A percentile compares a stretch with the other conserved stretches of the same genome.
phyloP scores from a whole-genome alignment of 2,329 filamentous ascomycete species.

The Pestalotiopsis sp. region DNA sequence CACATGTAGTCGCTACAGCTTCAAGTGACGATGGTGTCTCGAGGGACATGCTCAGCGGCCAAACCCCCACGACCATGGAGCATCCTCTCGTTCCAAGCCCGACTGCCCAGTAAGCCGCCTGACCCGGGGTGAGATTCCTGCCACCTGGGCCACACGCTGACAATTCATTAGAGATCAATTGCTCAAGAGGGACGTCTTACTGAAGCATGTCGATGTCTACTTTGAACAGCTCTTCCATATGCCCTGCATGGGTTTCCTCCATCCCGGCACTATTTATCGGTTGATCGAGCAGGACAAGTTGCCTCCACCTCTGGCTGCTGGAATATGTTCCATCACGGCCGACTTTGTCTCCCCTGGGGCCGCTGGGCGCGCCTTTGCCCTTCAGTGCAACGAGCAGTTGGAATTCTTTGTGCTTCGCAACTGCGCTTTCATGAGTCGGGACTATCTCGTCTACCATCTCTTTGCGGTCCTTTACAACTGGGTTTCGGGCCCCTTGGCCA shows the following conservation, averaged over 20 bases:
- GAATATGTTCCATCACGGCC: slow-evolving; percentile 40
- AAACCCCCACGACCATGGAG: slow-evolving; percentile 6
- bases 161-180: slow-evolving; percentile 30
- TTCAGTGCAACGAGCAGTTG: slow-evolving; percentile 40
- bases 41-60: not conserved
- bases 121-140: not conserved
- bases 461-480: slow-evolving; percentile 16
- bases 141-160: not conserved
- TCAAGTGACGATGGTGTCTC: not conserved
- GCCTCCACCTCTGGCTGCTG: slow-evolving; percentile 37
- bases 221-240: slow-evolving; percentile 40
- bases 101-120: slow-evolving; percentile 24
- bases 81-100: slow-evolving; percentile 7
- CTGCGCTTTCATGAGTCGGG: slow-evolving; percentile 29
- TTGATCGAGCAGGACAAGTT: slow-evolving; percentile 39
- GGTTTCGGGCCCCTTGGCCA: slow-evolving; percentile 16
- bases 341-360: slow-evolving; percentile 37
- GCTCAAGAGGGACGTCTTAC: slow-evolving; percentile 35
- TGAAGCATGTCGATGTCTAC: slow-evolving; percentile 40
- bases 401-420: slow-evolving; percentile 43
- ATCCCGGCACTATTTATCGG: slow-evolving; percentile 35
- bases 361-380: slow-evolving; percentile 36
- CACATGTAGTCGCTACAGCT: not conserved
- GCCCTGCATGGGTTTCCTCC: slow-evolving; percentile 42
- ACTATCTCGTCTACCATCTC: slow-evolving; percentile 12